Evolutionary conservation across 352 stramenopile species (phyloP).

Genomic region (Phytophthora fragariaefolia): DNA sequence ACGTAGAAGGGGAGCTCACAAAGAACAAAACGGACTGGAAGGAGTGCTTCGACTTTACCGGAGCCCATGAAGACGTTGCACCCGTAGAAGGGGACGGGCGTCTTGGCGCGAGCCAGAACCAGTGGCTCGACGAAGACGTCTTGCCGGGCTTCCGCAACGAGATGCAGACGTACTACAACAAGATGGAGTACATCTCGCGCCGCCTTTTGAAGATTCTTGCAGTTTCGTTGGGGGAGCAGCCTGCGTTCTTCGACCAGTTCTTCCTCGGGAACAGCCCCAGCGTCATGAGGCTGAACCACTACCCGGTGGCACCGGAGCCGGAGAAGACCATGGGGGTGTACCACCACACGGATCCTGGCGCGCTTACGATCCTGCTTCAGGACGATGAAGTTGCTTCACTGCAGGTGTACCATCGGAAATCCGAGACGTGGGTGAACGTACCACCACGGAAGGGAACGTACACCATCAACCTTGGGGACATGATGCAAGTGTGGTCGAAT

Average conservation of each 20-base stretch:
- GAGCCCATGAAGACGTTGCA: slow-evolving; percentile 45
- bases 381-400: slow-evolving; percentile 67
- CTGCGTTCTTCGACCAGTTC: slow-evolving; percentile 68
- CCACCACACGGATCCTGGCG: slow-evolving; percentile 68
- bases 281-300: slow-evolving; percentile 93
- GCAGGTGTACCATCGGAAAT: slow-evolving; percentile 59
- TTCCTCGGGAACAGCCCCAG: slow-evolving; percentile 81
- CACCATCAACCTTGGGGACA: slow-evolving; percentile 73
- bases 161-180: slow-evolving; percentile 53
- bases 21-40: slow-evolving; percentile 95
- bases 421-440: slow-evolving; percentile 57
- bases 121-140: slow-evolving; percentile 59
- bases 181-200: slow-evolving; percentile 61
- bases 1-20: slow-evolving; percentile 95
- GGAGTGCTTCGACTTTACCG: slow-evolving; percentile 81
- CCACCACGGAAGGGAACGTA: slow-evolving; percentile 43
- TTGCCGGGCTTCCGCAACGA: slow-evolving; percentile 64
- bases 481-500: slow-evolving; percentile 69
- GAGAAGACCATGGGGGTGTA: slow-evolving; percentile 61
- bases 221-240: slow-evolving; percentile 58
- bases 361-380: slow-evolving; percentile 69
- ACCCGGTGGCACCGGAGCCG: slow-evolving; percentile 68
- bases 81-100: slow-evolving; percentile 58
- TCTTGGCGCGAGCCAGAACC: slow-evolving; percentile 88
- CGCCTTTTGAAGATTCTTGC: slow-evolving; percentile 67